These are phyloP conservation scores for Stagonosporopsis cucurbitacearum DNA, from an alignment of 2,329 filamentous ascomycete genomes.

Conservation along the genomic window DNA sequence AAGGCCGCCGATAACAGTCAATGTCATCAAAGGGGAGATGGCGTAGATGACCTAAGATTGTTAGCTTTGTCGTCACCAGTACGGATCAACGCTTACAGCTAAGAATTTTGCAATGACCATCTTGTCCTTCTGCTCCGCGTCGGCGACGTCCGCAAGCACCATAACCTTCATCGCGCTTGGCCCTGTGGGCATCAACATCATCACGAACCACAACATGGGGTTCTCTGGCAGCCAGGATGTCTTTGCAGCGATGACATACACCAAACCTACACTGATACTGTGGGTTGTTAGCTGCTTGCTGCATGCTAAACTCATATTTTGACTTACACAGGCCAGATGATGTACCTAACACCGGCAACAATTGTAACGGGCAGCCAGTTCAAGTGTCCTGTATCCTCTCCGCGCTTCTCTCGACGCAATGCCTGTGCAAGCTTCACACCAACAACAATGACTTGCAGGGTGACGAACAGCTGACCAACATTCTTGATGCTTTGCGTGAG, in stretches of 20 bases:
- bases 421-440: constrained; percentile 69
- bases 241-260: constrained; percentile 62
- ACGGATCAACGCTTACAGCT: constrained; percentile 45
- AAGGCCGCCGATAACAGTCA: constrained; percentile 53
- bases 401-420: constrained; percentile 55
- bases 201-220: constrained; percentile 69
- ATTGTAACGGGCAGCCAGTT: constrained; percentile 59
- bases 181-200: constrained; percentile 66
- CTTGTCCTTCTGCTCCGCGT: constrained; percentile 54
- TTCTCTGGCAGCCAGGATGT: constrained; percentile 62
- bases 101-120: constrained; percentile 62
- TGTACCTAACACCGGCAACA: constrained; percentile 63
- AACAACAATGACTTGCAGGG: constrained; percentile 69
- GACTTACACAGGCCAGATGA: constrained; percentile 62
- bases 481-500: constrained; percentile 67
- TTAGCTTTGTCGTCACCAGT: background rate
- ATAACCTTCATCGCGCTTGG: constrained; percentile 62
- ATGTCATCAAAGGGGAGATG: constrained; percentile 53
- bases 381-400: constrained; percentile 51
- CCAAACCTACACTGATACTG: constrained; percentile 58
- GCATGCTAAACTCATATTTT: no score
- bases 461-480: constrained; percentile 68
- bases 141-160: constrained; percentile 59
- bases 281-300: constrained; percentile 2
- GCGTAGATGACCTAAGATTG: constrained; percentile 49